A percentile compares a stretch with the other conserved stretches of the same genome.
phyloP scores from a whole-genome alignment of 208 protist species.

The Porcisia hertigi region DNA sequence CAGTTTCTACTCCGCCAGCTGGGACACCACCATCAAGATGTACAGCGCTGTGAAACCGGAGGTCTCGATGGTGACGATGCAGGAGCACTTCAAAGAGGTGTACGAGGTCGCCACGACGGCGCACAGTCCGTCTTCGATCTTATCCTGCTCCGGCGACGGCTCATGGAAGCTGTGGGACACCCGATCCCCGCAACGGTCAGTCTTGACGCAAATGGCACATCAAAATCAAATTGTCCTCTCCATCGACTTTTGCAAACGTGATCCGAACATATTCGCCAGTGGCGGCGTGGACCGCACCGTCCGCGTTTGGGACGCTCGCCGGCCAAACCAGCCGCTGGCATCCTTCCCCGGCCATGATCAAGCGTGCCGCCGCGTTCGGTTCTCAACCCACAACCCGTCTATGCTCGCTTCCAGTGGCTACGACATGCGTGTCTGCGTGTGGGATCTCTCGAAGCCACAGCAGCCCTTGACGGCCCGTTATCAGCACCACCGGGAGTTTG shows the following conservation, averaged over 20 bases:
- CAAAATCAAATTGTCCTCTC: constrained; percentile 88
- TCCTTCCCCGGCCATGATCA: constrained; percentile 85
- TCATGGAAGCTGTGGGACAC: constrained; percentile 92
- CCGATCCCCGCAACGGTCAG: constrained; percentile 60
- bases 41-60: constrained; percentile 71
- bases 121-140: constrained; percentile 76
- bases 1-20: constrained; percentile 82
- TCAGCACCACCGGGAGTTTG: constrained; percentile 90
- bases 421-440: constrained; percentile 90
- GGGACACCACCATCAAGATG: constrained; percentile 84
- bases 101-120: constrained; percentile 82
- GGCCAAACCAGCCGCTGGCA: constrained; percentile 69
- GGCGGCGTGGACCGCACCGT: constrained; percentile 87
- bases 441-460: constrained; percentile 83
- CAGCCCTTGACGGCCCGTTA: constrained; percentile 79
- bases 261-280: constrained; percentile 87
- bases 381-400: constrained; percentile 69
- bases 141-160: constrained; percentile 89
- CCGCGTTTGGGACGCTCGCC: constrained; percentile 84
- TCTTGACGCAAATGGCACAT: constrained; percentile 81
- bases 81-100: constrained; percentile 91
- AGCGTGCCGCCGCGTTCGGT: constrained; percentile 89
- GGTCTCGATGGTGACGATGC: constrained; percentile 61
- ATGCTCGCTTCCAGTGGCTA: constrained; percentile 82
- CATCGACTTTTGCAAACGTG: constrained; percentile 91